phyloP scores from a whole-genome alignment of 2,329 filamentous ascomycete species.

The Verticillium tricorpus region DNA sequence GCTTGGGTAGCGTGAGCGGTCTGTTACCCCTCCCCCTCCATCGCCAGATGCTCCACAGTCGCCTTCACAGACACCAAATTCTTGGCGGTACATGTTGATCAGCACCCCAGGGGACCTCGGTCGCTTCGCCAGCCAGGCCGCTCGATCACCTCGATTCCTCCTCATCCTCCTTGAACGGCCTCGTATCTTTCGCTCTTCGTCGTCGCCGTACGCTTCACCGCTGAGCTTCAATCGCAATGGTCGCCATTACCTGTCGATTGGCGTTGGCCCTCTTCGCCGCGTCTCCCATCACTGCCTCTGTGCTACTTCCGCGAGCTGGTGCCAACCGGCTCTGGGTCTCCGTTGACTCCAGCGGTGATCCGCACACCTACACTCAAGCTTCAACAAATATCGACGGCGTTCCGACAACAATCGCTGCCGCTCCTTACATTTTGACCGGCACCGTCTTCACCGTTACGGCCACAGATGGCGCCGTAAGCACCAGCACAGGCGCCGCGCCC shows the following conservation, averaged over 20 bases:
- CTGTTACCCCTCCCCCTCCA: background rate
- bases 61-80: background rate
- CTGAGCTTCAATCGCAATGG: background rate
- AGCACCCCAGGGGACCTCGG: background rate
- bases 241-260: background rate
- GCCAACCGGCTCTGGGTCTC: constrained; percentile 23
- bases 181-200: background rate
- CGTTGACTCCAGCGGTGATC: constrained; percentile 20
- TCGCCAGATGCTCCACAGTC: background rate
- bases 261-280: constrained; percentile 3
- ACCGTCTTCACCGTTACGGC: constrained; percentile 23
- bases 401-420: constrained; percentile 19
- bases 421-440: constrained; percentile 22
- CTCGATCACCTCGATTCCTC: background rate
- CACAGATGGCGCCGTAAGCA: constrained; percentile 16
- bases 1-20: background rate
- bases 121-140: background rate
- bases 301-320: constrained; percentile 4
- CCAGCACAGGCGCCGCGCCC: constrained; percentile 24
- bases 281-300: constrained; percentile 4
- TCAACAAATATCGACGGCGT: constrained; percentile 20
- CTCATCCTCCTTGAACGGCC: background rate
- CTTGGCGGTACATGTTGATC: background rate
- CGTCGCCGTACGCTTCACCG: background rate
- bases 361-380: constrained; percentile 22